These are phyloP conservation scores for Aspergillus oerlinghausenensis DNA, from an alignment of 2,329 filamentous ascomycete genomes.

Conservation along the genomic window DNA sequence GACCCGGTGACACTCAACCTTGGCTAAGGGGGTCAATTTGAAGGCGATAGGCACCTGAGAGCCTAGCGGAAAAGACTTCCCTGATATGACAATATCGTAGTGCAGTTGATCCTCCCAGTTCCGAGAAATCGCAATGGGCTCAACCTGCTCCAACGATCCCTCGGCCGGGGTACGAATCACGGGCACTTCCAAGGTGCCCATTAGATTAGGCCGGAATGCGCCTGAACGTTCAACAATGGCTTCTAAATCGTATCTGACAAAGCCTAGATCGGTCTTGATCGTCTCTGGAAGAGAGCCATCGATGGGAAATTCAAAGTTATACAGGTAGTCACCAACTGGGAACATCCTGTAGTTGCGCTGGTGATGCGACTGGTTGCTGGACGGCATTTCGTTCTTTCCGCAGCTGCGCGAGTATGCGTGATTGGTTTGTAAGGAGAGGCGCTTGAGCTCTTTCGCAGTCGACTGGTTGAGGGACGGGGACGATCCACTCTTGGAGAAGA, in stretches of 20 bases:
- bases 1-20: constrained; percentile 88
- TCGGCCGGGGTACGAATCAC: constrained; percentile 84
- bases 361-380: constrained; percentile 52
- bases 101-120: constrained; percentile 95
- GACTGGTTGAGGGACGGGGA: constrained; percentile 43
- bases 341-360: constrained; percentile 85
- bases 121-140: constrained; percentile 87
- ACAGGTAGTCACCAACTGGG: constrained; percentile 66
- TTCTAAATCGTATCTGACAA: constrained; percentile 82
- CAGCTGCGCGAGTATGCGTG: constrained; percentile 81
- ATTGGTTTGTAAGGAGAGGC: constrained; percentile 72
- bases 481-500: constrained; percentile 38
- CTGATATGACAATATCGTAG: constrained; percentile 94
- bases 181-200: constrained; percentile 74
- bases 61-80: constrained; percentile 88
- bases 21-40: constrained; percentile 86
- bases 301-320: constrained; percentile 76
- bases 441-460: constrained; percentile 51
- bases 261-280: constrained; percentile 79
- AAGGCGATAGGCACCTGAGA: constrained; percentile 87
- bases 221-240: constrained; percentile 80
- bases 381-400: constrained; percentile 67
- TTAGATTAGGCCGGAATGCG: constrained; percentile 82
- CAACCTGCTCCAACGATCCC: constrained; percentile 81
- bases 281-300: constrained; percentile 78